Conservation (phyloP, 768 basidiomycete genomes). For the Podaxis rugospora region DNA sequence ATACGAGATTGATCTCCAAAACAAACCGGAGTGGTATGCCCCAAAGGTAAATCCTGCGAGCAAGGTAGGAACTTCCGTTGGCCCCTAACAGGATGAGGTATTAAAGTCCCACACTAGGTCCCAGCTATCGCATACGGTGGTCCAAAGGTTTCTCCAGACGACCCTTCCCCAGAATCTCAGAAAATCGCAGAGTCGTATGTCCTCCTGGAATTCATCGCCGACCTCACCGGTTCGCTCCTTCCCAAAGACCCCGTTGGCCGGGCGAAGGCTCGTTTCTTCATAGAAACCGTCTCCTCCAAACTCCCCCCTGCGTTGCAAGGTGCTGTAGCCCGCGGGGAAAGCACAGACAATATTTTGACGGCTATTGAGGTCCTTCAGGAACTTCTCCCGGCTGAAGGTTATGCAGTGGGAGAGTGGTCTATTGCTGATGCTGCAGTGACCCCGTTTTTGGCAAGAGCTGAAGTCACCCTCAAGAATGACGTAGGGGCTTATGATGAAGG, state of each 20-base stretch:
- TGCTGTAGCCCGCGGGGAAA: constrained; percentile 33
- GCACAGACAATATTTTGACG: constrained; percentile 33
- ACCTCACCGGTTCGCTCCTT: constrained; percentile 50
- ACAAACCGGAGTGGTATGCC: constrained; percentile 70
- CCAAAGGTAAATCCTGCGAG: constrained; percentile 60
- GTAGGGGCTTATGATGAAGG: constrained; percentile 46
- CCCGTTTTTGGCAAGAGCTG: constrained; percentile 57
- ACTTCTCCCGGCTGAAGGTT: constrained; percentile 45
- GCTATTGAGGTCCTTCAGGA: constrained; percentile 45
- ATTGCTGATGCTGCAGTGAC: constrained; percentile 59
- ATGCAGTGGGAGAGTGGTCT: constrained; percentile 46
- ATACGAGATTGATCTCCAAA: constrained; percentile 54
- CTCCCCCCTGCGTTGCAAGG: constrained; percentile 34
- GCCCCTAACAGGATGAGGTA: background rate
- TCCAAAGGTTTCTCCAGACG: constrained; percentile 46
- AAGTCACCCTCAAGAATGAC: constrained; percentile 42
- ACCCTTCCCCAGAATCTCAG: constrained; percentile 54
- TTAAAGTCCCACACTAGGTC: constrained; percentile 29
- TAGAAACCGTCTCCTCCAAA: constrained; percentile 48
- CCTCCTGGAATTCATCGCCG: constrained; percentile 64
- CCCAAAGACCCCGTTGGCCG: constrained; percentile 53
- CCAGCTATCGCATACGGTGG: constrained; percentile 62
- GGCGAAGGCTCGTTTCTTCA: constrained; percentile 60
- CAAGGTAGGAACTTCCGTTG: constrained; percentile 38
- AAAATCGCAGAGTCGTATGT: constrained; percentile 65